Percentiles rank a stretch among this genome's conserved stretches.
These are phyloP conservation scores for Ilyonectria mors-panacis DNA, from an alignment of 2,329 filamentous ascomycete genomes.

Conservation along the genomic window DNA sequence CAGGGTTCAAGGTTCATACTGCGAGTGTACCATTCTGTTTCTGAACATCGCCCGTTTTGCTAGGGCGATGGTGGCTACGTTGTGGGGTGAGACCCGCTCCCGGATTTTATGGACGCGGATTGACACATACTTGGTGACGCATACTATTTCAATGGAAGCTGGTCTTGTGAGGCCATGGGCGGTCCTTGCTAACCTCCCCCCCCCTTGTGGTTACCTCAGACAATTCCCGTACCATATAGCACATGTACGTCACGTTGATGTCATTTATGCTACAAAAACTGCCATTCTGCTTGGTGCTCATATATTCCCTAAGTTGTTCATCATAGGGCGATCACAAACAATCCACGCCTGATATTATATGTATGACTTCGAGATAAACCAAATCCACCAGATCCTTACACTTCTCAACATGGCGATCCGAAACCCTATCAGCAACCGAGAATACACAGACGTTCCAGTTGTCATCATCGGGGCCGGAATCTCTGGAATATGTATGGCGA, in stretches of 20 bases:
- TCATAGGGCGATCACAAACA: not conserved
- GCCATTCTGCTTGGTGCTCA: constrained; percentile 1
- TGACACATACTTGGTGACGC: constrained; percentile 4
- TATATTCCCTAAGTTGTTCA: not conserved
- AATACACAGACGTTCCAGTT: not conserved
- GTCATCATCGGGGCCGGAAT: constrained; percentile 4
- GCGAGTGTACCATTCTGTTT: not conserved
- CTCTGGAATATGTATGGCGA: constrained; percentile 2
- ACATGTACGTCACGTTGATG: not conserved
- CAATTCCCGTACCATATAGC: not conserved
- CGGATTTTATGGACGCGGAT: not conserved
- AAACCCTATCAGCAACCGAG: not conserved
- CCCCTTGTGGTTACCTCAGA: not conserved
- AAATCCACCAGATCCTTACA: not conserved
- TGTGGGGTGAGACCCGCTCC: not conserved
- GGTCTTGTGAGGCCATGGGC: not conserved
- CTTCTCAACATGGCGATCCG: not conserved
- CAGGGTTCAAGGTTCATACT: not conserved
- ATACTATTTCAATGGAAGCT: not conserved
- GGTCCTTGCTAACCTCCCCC: not conserved
- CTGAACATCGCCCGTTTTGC: not conserved
- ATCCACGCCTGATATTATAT: not conserved
- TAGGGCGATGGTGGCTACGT: not conserved
- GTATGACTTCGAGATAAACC: not conserved
- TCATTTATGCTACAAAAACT: not conserved